phyloP scores from a whole-genome alignment of 1,139 yeast species.

The Candida sp. region DNA sequence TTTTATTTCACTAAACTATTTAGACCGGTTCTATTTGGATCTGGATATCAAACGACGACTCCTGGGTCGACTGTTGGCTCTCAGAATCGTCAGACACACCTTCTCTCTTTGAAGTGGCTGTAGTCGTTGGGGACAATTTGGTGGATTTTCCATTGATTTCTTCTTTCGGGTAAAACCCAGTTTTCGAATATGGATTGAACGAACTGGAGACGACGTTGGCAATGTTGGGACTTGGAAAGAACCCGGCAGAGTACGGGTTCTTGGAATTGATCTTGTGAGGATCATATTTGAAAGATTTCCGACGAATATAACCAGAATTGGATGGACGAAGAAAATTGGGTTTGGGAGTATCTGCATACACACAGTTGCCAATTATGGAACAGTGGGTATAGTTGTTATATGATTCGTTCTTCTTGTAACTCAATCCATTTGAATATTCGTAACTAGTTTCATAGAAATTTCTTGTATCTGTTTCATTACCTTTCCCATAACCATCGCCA shows the following conservation, averaged over 20 bases:
- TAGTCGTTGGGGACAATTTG: neutral
- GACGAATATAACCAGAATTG: neutral
- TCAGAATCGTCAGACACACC: neutral
- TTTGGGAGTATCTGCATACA: too few relatives aligned
- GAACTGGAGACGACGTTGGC: neutral
- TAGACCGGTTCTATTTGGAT: neutral
- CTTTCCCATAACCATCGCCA: neutral
- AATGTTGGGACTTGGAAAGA: neutral
- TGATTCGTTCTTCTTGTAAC: neutral
- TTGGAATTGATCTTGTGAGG: neutral
- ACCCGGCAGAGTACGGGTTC: constrained; percentile 1
- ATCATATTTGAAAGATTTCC: neutral
- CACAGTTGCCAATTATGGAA: neutral
- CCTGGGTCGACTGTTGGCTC: constrained; percentile 3
- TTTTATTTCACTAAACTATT: neutral
- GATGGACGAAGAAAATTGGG: neutral
- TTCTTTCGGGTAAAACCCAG: constrained; percentile 8
- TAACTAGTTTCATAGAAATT: neutral
- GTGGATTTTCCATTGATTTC: neutral
- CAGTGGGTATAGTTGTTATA: neutral
- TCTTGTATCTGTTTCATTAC: neutral
- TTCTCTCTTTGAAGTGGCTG: neutral
- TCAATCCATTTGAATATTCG: too few relatives aligned
- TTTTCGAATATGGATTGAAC: constrained; percentile 6
- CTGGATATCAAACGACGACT: constrained; percentile 1